Evolutionary conservation across 257 asterid genomes (phyloP).

Genomic region (Nemophila menziesii): DNA sequence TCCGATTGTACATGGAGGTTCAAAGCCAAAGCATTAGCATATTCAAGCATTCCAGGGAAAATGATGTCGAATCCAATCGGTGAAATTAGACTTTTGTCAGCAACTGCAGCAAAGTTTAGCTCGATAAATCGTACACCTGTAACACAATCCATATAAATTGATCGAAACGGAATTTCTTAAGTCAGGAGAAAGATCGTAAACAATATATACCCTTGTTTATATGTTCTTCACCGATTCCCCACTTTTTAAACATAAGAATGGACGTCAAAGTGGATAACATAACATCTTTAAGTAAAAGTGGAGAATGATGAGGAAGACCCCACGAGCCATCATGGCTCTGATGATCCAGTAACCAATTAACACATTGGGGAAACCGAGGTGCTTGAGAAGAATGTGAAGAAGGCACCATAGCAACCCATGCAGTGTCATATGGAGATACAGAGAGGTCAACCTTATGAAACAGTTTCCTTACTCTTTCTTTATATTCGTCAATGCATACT

Average conservation of each 20-base stretch:
- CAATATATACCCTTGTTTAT: too few species aligned
- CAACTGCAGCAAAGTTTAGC: slow-evolving; percentile 8
- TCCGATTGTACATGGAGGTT: slow-evolving; percentile 13
- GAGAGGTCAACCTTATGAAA: slow-evolving; percentile 20
- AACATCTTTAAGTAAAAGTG: slow-evolving; percentile 10
- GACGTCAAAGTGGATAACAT: slow-evolving; percentile 28
- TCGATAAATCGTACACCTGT: slow-evolving; percentile 26
- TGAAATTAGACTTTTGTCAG: slow-evolving; percentile 12
- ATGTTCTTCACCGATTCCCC: slow-evolving; percentile 15
- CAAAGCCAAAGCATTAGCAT: slow-evolving; percentile 16
- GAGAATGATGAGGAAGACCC: slow-evolving; percentile 19
- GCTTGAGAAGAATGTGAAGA: slow-evolving; percentile 1
- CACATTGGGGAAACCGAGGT: slow-evolving; percentile 17
- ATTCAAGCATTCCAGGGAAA: slow-evolving; percentile 18
- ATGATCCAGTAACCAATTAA: slow-evolving; percentile 26
- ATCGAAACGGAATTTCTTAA: background rate
- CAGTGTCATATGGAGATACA: slow-evolving; percentile 23
- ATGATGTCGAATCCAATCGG: slow-evolving; percentile 24
- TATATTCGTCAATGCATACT: slow-evolving; percentile 44
- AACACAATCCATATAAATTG: too few species aligned
- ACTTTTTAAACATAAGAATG: slow-evolving; percentile 20
- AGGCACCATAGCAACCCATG: slow-evolving; percentile 27
- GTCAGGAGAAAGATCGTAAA: background rate
- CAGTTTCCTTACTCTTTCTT: slow-evolving; percentile 13
- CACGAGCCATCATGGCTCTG: slow-evolving; percentile 30